Evolutionary conservation across 1,284 basidiomycete species (phyloP), one percentile per base, ranked within the genome.

Genomic region (Veloporphyrellus conicus): DNA sequence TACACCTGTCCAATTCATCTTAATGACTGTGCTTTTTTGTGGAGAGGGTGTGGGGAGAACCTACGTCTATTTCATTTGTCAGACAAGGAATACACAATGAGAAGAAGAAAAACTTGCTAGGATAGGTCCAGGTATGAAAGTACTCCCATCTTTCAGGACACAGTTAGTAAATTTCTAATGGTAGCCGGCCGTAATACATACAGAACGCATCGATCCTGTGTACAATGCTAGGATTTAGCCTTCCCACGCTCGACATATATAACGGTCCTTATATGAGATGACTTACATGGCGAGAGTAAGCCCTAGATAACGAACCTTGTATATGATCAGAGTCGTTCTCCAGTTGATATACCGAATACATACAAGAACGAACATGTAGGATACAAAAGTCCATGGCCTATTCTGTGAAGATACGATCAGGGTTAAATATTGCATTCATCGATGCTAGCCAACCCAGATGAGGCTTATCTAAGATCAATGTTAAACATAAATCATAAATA

Each of bases 251-350:
- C 16, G 22, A 10, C n/a, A 40, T 34, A n/a, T 14, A 41, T n/a
- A 12, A 35, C 15, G 6, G 8, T 9, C 16, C 19, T 35, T 6
- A 18, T 18, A 28, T 2, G 5, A 15, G 8, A 18, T 7, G 25
- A 59, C 58, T 53, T 34, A 59, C 57, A 53, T 2, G 3, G 31
- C 45, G 8, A 7, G 10, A n/a, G 4, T 8, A 23, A 38, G 22
- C 6, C 60, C 57, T 14, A 41, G 0, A 37, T 59, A 62, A 42
- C 57, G 60, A 39, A 49, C 60, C 57, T 59, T 50, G 7, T 3
- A 25, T 37, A 23, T 14, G 15, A n/a, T 54, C 33, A 56, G 43
- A 36, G 14, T 31, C 6, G 1, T 32, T 6, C 18, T 12, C 15
- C 8, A 18, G 28, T 9, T 1, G 1, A 10, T 14, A 32, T 6